Evolutionary conservation across 2,329 filamentous ascomycete genomes (phyloP).

Genomic region (Aureobasidium sp.): DNA sequence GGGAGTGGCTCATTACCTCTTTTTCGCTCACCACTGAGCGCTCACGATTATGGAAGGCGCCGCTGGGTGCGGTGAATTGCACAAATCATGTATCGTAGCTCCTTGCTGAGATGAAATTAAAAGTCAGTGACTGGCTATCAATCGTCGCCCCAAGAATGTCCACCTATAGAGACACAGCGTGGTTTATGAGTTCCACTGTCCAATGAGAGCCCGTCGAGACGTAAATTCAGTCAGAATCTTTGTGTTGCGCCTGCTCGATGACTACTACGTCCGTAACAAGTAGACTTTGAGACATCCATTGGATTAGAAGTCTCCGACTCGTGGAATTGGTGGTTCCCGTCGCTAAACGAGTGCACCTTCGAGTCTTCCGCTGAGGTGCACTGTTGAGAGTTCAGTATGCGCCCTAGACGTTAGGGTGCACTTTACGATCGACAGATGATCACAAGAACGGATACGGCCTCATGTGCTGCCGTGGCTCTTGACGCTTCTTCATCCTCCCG

Average conservation of each 20-base stretch:
- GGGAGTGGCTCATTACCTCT: background rate
- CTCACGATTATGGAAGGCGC: background rate
- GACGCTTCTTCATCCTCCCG: background rate
- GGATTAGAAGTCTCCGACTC: background rate
- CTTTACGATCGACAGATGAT: background rate
- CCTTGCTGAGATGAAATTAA: background rate
- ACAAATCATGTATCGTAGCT: background rate
- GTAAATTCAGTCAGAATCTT: background rate
- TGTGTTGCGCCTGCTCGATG: background rate
- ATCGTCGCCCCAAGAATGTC: background rate
- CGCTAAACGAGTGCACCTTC: background rate
- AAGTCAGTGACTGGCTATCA: background rate
- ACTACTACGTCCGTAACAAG: background rate
- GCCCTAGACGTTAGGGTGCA: background rate
- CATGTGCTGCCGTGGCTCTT: background rate
- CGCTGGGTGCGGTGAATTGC: background rate
- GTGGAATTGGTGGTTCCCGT: background rate
- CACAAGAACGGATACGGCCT: background rate
- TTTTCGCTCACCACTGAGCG: background rate
- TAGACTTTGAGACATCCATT: background rate
- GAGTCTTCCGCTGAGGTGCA: background rate
- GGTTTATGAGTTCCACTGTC: background rate
- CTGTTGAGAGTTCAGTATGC: background rate
- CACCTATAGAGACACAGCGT: background rate
- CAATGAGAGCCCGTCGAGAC: background rate